phyloP scores from a whole-genome alignment of 805 yeast species.

The Cyberlindnera amylophila region DNA sequence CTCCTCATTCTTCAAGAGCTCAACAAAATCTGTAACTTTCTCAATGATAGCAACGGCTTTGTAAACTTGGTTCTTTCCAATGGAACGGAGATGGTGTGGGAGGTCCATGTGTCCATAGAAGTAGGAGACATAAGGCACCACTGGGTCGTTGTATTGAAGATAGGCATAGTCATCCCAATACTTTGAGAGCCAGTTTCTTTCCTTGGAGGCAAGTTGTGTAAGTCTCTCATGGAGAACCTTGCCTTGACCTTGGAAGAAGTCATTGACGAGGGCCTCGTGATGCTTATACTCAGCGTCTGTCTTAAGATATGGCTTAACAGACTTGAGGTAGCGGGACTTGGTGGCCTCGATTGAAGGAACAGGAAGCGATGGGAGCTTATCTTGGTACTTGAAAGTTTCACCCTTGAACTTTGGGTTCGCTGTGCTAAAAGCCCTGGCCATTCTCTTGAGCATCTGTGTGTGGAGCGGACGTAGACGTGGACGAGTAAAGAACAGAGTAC shows the following conservation, averaged over 20 bases:
- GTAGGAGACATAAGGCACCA: conserved; percentile 91
- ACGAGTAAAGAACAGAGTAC: too few relatives aligned
- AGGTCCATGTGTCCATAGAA: conserved; percentile 78
- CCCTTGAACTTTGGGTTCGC: conserved; percentile 42
- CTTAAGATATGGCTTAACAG: conserved; percentile 65
- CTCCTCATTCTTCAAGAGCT: conserved; percentile 61
- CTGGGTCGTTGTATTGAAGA: conserved; percentile 86
- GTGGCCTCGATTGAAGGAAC: conserved; percentile 80
- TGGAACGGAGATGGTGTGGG: conserved; percentile 34
- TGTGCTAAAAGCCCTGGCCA: conserved; percentile 26
- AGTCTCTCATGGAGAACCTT: conserved; percentile 67
- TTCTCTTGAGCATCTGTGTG: conserved; percentile 21
- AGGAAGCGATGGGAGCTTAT: conserved; percentile 75
- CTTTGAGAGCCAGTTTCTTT: conserved; percentile 82
- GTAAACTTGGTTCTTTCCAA: conserved; percentile 59
- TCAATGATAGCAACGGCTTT: conserved; percentile 76
- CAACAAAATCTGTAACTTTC: conserved; percentile 65
- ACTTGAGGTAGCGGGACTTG: conserved; percentile 59
- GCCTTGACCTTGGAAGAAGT: conserved; percentile 67
- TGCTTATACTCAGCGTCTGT: conserved; percentile 47
- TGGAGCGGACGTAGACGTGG: not conserved
- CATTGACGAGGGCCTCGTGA: conserved; percentile 55
- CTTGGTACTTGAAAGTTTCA: conserved; percentile 67
- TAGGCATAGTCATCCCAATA: conserved; percentile 96
- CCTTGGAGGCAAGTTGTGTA: conserved; percentile 36